phyloP scores from a whole-genome alignment of 192 early-diverging fungal species.

The Backusella tarrabulga region DNA sequence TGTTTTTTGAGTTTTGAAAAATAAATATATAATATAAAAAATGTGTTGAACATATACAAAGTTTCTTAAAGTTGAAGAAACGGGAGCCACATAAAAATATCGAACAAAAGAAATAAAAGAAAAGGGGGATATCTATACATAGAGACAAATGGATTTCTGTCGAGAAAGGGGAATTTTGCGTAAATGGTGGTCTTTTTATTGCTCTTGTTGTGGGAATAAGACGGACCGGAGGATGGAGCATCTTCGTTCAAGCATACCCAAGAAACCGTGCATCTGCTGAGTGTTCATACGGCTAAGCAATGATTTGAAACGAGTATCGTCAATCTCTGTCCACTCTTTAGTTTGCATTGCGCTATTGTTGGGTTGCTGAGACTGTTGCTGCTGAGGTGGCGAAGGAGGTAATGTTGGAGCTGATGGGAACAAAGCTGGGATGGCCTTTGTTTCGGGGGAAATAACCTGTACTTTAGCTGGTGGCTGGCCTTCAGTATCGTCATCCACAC shows the following conservation, averaged over 20 bases:
- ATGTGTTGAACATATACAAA: conserved; percentile 4
- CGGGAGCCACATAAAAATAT: conserved; percentile 1
- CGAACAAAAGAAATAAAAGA: conserved; percentile 1
- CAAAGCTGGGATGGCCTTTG: background rate
- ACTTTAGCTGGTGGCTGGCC: background rate
- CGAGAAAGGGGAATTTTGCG: background rate
- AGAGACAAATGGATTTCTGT: background rate
- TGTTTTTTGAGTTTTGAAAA: conserved; percentile 1
- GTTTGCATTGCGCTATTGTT: conserved; percentile 3
- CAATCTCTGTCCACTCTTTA: conserved; percentile 25
- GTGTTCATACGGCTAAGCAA: conserved; percentile 43
- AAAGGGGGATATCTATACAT: conserved; percentile 7
- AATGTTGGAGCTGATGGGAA: background rate
- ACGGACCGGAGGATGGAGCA: conserved; percentile 46
- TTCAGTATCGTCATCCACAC: background rate
- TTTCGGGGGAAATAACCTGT: background rate
- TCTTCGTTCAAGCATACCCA: conserved; percentile 54
- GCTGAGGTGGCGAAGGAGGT: background rate
- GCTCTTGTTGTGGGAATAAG: background rate
- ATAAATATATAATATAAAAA: background rate
- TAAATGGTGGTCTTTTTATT: background rate
- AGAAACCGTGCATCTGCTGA: conserved; percentile 52
- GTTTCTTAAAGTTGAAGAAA: background rate
- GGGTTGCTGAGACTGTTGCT: background rate
- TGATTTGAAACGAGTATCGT: conserved; percentile 32